Conservation (phyloP, 75 land plant species). For the Selaginella moellendorffii region DNA sequence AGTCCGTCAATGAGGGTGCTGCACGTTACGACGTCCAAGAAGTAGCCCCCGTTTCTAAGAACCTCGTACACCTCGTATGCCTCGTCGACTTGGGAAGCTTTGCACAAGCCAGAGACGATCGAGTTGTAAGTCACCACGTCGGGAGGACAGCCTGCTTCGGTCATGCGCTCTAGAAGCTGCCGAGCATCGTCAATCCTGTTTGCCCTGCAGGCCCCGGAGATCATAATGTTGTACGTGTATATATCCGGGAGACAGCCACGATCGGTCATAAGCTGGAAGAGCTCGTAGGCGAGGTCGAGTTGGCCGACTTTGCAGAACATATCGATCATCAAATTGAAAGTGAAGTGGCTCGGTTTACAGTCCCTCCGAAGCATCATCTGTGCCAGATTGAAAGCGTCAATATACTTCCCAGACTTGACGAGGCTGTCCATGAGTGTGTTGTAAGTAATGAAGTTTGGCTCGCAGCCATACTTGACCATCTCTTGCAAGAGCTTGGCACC, state of each 20-base stretch:
- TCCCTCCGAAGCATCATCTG: background rate
- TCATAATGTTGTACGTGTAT: background rate
- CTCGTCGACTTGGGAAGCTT: constrained; percentile 4
- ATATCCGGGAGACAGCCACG: background rate
- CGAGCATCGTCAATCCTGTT: constrained; percentile 6
- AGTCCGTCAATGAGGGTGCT: constrained; percentile 10
- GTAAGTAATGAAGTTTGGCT: background rate
- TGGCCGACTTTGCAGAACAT: background rate
- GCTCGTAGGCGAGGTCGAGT: background rate
- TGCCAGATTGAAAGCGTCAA: background rate
- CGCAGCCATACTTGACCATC: background rate
- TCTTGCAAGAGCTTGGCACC: background rate
- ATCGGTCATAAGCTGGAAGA: background rate
- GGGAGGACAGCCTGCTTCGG: background rate
- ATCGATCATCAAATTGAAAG: background rate
- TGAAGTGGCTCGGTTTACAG: background rate
- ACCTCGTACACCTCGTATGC: constrained; percentile 10
- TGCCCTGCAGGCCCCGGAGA: background rate
- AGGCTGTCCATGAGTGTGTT: background rate
- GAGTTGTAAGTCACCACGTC: constrained; percentile 7
- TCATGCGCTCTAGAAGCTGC: constrained; percentile 1
- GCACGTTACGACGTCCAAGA: constrained; percentile 13
- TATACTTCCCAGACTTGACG: background rate
- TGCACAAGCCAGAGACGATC: constrained; percentile 15
- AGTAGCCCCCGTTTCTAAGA: background rate